Evolutionary conservation across 768 basidiomycete species (phyloP), one percentile per base, ranked within the genome.

Genomic region (Suillus clintonianus): DNA sequence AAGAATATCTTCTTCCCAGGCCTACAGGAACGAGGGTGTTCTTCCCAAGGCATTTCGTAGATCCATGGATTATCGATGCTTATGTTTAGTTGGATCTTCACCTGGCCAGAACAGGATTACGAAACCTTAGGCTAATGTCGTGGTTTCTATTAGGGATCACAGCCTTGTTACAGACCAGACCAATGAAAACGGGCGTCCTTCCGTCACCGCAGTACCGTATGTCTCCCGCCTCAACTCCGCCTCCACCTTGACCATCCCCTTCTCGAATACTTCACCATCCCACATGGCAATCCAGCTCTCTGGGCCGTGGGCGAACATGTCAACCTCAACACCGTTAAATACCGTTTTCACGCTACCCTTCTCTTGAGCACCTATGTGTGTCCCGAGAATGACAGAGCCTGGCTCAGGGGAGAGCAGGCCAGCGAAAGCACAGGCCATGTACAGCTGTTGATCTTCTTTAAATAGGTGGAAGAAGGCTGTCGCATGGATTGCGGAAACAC

Each of bases 401-500:
- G 80, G 77, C 34, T 69, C 68, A 2, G 78, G 79, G 0, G 79
- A 75, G n/a, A 85, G 76, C 5, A 85, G 69, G 9, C 74, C 74
- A 1, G 80, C 82, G 34, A 85, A 68, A 9, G 73, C 71, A n/a
- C 70, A 72, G 2, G 81, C 85, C 55, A 86, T 72, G 42, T 78
- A 66, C 11, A 72, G 63, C 65, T 86, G 85, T 32, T 73, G 59
- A 19, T 65, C 73, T 63, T 80, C 75, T 60, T 68, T 64, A 70
- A 87, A 87, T 34, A 86, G 69, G 72, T 80, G 76, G 62, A 87
- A 84, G 70, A 86, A 76, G 7, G 79, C 70, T 6, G 80, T 79
- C 0, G 80, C 79, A 65, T 84, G 79, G 43, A 86, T 83, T 5
- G 74, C 82, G 13, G 84, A 79, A 45, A 85, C 72, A 36, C 76